A percentile compares a stretch with the other conserved stretches of the same genome.
Evolutionary conservation across 2,329 filamentous ascomycete species (phyloP).

Genomic region (Cucurbitaria berberidis): DNA sequence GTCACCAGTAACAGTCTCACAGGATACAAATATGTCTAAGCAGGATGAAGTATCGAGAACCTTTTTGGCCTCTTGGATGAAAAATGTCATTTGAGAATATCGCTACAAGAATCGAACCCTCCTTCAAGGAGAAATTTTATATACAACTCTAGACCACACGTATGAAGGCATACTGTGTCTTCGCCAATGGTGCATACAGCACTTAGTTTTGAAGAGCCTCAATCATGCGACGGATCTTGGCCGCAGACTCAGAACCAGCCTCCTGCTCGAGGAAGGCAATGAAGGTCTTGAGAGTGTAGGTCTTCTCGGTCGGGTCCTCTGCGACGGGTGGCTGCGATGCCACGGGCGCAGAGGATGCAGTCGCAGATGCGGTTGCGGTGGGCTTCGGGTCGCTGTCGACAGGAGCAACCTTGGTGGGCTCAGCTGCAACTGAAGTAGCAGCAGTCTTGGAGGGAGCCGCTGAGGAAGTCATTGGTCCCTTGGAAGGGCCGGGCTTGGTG

Average conservation of each 20-base stretch:
- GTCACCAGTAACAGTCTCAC: not conserved
- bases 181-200: not conserved
- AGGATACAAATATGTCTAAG: not conserved
- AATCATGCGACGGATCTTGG: conserved; percentile 23
- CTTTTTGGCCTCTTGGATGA: not conserved
- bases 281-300: conserved; percentile 24
- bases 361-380: not conserved
- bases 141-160: not conserved
- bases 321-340: not conserved
- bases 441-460: conserved; percentile 9
- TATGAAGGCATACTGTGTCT: not conserved
- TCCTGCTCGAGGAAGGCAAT: conserved; percentile 22
- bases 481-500: conserved; percentile 14
- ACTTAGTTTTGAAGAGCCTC: conserved; percentile 17
- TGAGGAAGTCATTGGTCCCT: conserved; percentile 8
- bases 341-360: not conserved
- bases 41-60: not conserved
- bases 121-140: conserved; percentile 1
- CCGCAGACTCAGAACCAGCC: conserved; percentile 13
- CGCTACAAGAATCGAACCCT: not conserved
- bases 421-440: conserved; percentile 4
- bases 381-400: conserved; percentile 3
- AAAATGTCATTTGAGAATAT: not conserved
- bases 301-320: conserved; percentile 18
- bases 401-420: conserved; percentile 10